Evolutionary conservation across 1,284 basidiomycete genomes (phyloP).

Genomic region (Fomitopsis schrenkii): DNA sequence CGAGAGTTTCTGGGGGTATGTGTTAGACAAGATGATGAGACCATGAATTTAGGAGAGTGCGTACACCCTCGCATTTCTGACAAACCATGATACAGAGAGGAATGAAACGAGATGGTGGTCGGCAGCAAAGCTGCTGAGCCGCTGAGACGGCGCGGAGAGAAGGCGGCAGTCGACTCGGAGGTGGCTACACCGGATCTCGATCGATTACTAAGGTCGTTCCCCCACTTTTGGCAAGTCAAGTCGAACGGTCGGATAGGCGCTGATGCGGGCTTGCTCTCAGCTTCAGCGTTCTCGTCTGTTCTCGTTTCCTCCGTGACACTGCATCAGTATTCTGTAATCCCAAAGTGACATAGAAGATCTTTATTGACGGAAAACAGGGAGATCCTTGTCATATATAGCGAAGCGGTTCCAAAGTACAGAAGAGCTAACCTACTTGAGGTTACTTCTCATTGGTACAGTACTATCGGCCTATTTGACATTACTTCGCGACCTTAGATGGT

Average conservation of each 20-base stretch:
- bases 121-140: not conserved
- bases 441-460: not conserved
- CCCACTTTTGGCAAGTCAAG: not conserved
- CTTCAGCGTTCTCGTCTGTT: too few relatives aligned
- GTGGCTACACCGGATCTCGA: not conserved
- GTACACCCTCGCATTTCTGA: conserved; percentile 67
- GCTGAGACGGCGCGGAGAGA: not conserved
- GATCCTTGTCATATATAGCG: too few relatives aligned
- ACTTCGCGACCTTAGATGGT: too few relatives aligned
- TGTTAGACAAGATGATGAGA: not conserved
- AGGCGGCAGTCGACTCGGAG: not conserved
- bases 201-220: not conserved
- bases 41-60: conserved; percentile 11
- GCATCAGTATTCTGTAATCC: too few relatives aligned
- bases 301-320: too few relatives aligned
- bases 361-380: too few relatives aligned
- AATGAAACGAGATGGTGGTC: conserved; percentile 5
- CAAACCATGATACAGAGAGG: conserved; percentile 59
- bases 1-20: conserved; percentile 62
- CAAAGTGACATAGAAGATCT: not conserved
- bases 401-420: too few relatives aligned
- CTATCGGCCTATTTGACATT: not conserved
- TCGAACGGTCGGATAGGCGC: not conserved
- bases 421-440: too few relatives aligned
- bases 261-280: too few relatives aligned